These are phyloP conservation scores for Phytophthora uliginosa DNA, from an alignment of 352 stramenopile species.

Conservation along the genomic window DNA sequence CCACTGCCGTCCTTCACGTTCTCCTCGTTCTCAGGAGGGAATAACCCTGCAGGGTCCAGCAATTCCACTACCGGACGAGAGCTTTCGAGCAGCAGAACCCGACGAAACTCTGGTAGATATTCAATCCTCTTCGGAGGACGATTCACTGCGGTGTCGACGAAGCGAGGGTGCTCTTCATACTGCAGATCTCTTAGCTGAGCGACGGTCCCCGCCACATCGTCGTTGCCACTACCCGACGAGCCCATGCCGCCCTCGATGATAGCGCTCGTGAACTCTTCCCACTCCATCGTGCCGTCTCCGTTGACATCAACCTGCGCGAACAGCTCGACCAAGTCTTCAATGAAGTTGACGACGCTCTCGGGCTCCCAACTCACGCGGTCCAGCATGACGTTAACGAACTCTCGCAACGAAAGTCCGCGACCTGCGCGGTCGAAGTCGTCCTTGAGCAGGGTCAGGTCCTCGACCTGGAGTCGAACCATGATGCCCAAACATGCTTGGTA, in stretches of 20 bases:
- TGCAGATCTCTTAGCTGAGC: slow-evolving; percentile 69
- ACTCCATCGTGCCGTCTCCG: slow-evolving; percentile 82
- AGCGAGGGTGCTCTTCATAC: slow-evolving; percentile 75
- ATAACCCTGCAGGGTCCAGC: slow-evolving; percentile 59
- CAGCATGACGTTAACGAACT: slow-evolving; percentile 83
- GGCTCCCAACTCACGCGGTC: slow-evolving; percentile 72
- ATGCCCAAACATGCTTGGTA: slow-evolving; percentile 85
- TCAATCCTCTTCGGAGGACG: slow-evolving; percentile 70
- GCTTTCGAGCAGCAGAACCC: slow-evolving; percentile 71
- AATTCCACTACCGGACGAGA: slow-evolving; percentile 78
- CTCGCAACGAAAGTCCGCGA: slow-evolving; percentile 59
- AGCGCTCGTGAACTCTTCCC: slow-evolving; percentile 86
- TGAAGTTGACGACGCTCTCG: slow-evolving; percentile 64
- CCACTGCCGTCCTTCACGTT: slow-evolving; percentile 13
- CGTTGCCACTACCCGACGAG: slow-evolving; percentile 23
- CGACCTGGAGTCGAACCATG: slow-evolving; percentile 79
- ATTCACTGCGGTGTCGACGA: slow-evolving; percentile 58
- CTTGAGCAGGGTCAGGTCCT: slow-evolving; percentile 74
- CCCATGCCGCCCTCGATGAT: slow-evolving; percentile 88
- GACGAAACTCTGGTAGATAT: slow-evolving; percentile 65
- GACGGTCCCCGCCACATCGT: slow-evolving; percentile 44
- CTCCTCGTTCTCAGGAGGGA: slow-evolving; percentile 43
- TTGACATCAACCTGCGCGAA: slow-evolving; percentile 86
- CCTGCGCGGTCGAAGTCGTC: slow-evolving; percentile 70
- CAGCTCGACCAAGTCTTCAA: slow-evolving; percentile 82